Evolutionary conservation across 1,284 basidiomycete species (phyloP), one percentile per base, ranked within the genome.

Genomic region (Moesziomyces aphidis): DNA sequence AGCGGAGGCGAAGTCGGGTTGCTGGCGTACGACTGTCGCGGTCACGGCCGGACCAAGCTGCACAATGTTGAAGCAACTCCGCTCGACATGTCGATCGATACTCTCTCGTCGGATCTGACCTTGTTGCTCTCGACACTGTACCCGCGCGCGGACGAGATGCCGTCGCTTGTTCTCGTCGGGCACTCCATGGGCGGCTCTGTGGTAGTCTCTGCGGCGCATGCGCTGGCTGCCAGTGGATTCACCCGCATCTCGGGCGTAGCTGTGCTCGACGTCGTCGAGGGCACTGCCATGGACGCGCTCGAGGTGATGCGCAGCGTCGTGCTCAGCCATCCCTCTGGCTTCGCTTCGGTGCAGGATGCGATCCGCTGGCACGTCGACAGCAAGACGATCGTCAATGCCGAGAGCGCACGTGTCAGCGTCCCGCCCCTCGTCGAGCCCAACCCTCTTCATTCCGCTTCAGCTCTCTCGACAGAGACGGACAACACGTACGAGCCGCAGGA

Each of bases 231-330:
- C 13, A 53, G 60, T 17, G 49, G 59, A 21, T 61, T 71, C 23
- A 59, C 55, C 9, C 61, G 57, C 1, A 87, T 97, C 0, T 88
- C 89, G 0, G 96, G 97, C 0, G 91, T 97, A 1, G 89, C 90
- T 1, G 94, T 97, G 1, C 87, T 99, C 1, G 97, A 99, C 78
- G 94, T 98, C 8, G 97, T 99, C 0, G 96, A 99, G 88, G 96
- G 95, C 8, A 94, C 94, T n/a, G 95, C 97, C 0, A 88, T 98
- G 42, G 94, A 96, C 50, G 92, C 95, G 0, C 88, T 99, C 8
- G 91, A 92, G 0, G 89, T 92, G 70, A 99, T 99, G 96, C 90
- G 92, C 66, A 89, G 88, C 47, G 90, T 99, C 26, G 88, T 99
- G n/a, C 90, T 91, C 55, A 89, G 91, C 17, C 89, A 94, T 10